Evolutionary conservation across 129 eudicot species (phyloP), one percentile per base, ranked within the genome.

Genomic region (Saussurea involucrata): DNA sequence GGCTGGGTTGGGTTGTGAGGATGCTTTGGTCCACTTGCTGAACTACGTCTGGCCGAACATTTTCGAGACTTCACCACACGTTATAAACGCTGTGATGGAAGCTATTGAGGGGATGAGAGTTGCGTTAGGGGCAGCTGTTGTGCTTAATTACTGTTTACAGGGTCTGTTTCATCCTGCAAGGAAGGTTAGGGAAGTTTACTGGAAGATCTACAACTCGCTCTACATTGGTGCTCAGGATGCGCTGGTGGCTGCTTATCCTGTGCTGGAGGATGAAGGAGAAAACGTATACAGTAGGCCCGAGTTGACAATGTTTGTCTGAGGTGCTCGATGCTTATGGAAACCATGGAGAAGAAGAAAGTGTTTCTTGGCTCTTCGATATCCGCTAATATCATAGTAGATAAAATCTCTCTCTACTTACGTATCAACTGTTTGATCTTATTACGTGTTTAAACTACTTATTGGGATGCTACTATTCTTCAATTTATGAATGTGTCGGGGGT

Each of bases 101-200:
- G 98, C 98, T 34, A 89, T 94, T n/a, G 97, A 94, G 76, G 98
- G 98, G 24, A 94, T 94, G 98, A 83, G 97, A 46, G 98, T 94
- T 24, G 98, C 98, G 0, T 73, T 94, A 75, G 98, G 98, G 15
- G 86, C 97, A 0, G 96, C 97, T 5, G 92, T 90, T 17, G 85
- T 94, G 37, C 91, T 94, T 44, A 94, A 94, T 64, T 94, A 94
- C 40, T 94, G 98, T 76, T 89, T 94, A 8, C 98, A 94, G 83
- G 98, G 98, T 5, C 77, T 91, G 72, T 95, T 95, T 75, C 99
- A 95, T 78, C 99, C 99, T 2, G 98, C 97, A 1, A 87, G 98
- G 87, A 95, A 95, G 83, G 98, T 95, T 8, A 86, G 99, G 68
- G 99, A 95, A 80, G 97, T 95, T 29, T 89, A 95, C 86, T 95